phyloP scores from a whole-genome alignment of 2,329 filamentous ascomycete species.

The Aspergillus felis region DNA sequence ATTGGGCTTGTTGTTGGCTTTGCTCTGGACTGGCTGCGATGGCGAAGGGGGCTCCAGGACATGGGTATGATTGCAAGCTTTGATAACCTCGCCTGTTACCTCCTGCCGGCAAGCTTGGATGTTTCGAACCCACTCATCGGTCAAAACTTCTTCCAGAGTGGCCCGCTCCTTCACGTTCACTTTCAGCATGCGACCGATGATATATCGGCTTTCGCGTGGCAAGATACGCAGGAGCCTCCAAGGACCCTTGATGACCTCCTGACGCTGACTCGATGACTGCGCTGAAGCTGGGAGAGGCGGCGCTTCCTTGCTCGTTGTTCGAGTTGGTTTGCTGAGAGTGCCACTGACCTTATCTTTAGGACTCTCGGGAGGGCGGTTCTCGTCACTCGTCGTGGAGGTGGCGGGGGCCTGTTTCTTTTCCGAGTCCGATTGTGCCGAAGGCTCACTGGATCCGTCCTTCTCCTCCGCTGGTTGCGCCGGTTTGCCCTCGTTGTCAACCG shows the following conservation, averaged over 20 bases:
- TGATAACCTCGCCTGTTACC: slow-evolving; percentile 67
- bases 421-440: slow-evolving; percentile 11
- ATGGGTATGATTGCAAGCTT: slow-evolving; percentile 75
- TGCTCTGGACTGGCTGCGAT: slow-evolving; percentile 32
- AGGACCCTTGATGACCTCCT: slow-evolving; percentile 83
- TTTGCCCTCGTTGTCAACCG: slow-evolving; percentile 22
- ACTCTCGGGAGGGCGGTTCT: slow-evolving; percentile 20
- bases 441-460: slow-evolving; percentile 9
- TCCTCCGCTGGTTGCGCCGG: slow-evolving; percentile 16
- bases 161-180: slow-evolving; percentile 79
- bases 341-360: slow-evolving; percentile 23
- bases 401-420: slow-evolving; percentile 19
- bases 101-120: slow-evolving; percentile 79
- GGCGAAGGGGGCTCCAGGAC: slow-evolving; percentile 66
- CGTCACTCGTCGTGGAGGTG: slow-evolving; percentile 21
- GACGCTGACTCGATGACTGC: slow-evolving; percentile 36
- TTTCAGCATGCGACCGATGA: slow-evolving; percentile 89
- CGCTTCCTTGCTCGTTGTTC: slow-evolving; percentile 39
- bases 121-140: slow-evolving; percentile 85
- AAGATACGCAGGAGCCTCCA: slow-evolving; percentile 85
- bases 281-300: slow-evolving; percentile 30
- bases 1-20: slow-evolving; percentile 25
- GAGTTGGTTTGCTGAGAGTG: slow-evolving; percentile 23
- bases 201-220: slow-evolving; percentile 82
- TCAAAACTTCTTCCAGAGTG: slow-evolving; percentile 77